Percentiles rank a stretch among this genome's conserved stretches.
Conservation (phyloP, 257 asterid genomes). For the Solanum megistacrolobum region DNA sequence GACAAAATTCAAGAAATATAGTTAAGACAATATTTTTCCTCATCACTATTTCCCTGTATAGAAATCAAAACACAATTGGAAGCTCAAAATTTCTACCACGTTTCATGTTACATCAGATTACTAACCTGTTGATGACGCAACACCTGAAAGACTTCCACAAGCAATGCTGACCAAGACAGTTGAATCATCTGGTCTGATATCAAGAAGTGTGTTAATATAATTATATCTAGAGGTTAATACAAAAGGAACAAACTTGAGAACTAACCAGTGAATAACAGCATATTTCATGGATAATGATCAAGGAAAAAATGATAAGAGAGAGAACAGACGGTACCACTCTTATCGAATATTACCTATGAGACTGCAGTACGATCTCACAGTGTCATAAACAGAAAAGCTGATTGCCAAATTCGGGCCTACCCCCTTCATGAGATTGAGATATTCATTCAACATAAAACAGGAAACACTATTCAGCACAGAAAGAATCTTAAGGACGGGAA, state of each 20-base stretch:
- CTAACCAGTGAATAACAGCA: background rate
- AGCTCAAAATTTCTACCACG: background rate
- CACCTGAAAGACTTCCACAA: conserved; percentile 83
- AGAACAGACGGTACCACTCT: background rate
- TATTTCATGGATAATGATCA: background rate
- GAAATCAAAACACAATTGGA: background rate
- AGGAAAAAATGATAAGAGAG: background rate
- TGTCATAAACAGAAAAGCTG: conserved; percentile 80
- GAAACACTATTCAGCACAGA: background rate
- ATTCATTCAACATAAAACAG: conserved; percentile 12
- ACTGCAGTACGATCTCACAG: conserved; percentile 51
- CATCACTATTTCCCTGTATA: background rate
- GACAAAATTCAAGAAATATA: background rate
- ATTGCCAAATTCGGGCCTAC: conserved; percentile 80
- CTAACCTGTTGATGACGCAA: conserved; percentile 78
- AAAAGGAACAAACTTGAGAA: background rate
- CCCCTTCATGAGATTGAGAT: conserved; percentile 39
- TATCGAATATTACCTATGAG: conserved; percentile 36
- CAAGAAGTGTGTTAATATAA: conserved; percentile 5
- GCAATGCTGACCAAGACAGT: conserved; percentile 58
- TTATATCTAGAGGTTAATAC: background rate
- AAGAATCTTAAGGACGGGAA: background rate
- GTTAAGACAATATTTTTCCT: background rate
- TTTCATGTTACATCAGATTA: conserved; percentile 7
- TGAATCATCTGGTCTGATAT: conserved; percentile 64